phyloP scores from a whole-genome alignment of 2,329 filamentous ascomycete species.

The Colletotrichum limetticola region DNA sequence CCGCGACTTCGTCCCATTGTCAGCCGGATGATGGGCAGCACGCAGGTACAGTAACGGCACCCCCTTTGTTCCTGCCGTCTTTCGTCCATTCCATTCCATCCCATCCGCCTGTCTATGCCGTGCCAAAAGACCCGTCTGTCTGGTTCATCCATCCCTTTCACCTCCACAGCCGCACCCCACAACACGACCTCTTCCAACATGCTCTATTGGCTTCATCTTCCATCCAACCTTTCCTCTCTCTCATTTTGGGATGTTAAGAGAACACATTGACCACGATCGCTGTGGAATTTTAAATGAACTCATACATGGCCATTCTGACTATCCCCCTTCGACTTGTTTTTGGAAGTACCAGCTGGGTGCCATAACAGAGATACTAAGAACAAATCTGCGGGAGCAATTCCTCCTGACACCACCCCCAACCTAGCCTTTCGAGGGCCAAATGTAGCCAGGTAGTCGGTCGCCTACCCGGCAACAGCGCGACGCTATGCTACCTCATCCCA shows the following conservation, averaged over 20 bases:
- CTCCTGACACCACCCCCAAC: neutral
- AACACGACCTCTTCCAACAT: constrained; percentile 3
- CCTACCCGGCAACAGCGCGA: neutral
- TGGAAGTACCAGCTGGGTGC: neutral
- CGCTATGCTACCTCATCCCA: constrained; percentile 1
- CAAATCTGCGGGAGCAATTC: neutral
- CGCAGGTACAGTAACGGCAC: neutral
- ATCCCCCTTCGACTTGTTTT: neutral
- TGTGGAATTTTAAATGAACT: neutral
- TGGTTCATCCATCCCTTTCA: constrained; percentile 23
- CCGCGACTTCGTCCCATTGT: constrained; percentile 26
- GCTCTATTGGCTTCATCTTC: neutral
- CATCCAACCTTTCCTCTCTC: neutral
- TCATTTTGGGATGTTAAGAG: neutral
- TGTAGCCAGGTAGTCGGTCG: neutral
- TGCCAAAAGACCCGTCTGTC: neutral
- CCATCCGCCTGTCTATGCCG: neutral
- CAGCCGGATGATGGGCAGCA: constrained; percentile 2
- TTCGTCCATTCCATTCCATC: neutral
- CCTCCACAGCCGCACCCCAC: constrained; percentile 9
- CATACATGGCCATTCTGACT: neutral
- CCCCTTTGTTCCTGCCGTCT: constrained; percentile 15
- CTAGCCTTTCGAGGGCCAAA: neutral
- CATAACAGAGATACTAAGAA: neutral
- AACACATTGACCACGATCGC: neutral